phyloP scores from a whole-genome alignment of 2,329 filamentous ascomycete species.

The Diaporthe sp. region DNA sequence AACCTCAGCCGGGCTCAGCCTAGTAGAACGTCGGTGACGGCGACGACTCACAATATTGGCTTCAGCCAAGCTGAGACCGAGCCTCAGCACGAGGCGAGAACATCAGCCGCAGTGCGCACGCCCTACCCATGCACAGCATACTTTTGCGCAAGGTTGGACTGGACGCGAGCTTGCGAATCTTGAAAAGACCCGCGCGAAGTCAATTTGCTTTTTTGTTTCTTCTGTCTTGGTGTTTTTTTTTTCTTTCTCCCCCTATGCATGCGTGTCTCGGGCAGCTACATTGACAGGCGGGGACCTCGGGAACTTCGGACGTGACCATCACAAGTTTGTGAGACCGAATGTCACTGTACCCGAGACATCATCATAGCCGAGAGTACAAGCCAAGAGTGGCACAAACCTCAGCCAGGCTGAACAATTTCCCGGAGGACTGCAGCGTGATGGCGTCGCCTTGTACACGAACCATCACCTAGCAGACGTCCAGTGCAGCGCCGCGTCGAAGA shows the following conservation, averaged over 20 bases:
- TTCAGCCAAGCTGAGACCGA: not conserved
- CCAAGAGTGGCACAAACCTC: not conserved
- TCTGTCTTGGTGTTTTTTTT: not conserved
- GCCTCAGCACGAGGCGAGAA: not conserved
- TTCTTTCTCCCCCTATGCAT: not conserved
- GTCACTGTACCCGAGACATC: conserved; percentile 1
- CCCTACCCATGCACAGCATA: not conserved
- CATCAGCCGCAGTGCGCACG: conserved; percentile 2
- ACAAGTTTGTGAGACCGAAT: not conserved
- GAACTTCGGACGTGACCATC: not conserved
- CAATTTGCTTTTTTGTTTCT: not conserved
- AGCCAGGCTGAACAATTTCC: conserved; percentile 11
- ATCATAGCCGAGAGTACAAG: not conserved
- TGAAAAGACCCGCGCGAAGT: not conserved
- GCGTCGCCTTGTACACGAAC: not conserved
- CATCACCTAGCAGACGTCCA: not conserved
- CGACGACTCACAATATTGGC: not conserved
- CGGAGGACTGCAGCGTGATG: not conserved
- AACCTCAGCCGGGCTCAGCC: not conserved
- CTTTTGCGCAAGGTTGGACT: not conserved
- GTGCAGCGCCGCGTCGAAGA: not conserved
- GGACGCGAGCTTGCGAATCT: not conserved
- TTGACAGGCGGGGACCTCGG: not conserved
- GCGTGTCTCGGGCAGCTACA: not conserved
- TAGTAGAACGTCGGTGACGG: not conserved